A percentile compares a stretch with the other conserved stretches of the same genome.
Conservation (phyloP, 2,329 filamentous ascomycete genomes). For the Ilyonectria mors-panacis region DNA sequence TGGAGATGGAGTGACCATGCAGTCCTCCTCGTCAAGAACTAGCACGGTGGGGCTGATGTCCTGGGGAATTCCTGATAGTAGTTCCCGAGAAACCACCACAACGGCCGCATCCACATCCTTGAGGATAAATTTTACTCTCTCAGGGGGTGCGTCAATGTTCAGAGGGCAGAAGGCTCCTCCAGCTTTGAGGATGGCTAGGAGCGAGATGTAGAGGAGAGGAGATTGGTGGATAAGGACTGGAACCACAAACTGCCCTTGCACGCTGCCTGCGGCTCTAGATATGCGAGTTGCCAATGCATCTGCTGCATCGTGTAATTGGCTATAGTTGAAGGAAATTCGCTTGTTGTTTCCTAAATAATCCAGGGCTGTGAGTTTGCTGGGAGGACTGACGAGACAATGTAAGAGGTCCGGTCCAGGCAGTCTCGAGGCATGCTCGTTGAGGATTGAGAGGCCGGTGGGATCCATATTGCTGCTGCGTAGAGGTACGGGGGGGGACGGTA, state of each 20-base stretch:
- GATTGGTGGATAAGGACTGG: slow-evolving; percentile 86
- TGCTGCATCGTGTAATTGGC: slow-evolving; percentile 72
- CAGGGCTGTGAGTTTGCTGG: slow-evolving; percentile 49
- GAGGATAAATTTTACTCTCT: slow-evolving; percentile 85
- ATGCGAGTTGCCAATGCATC: slow-evolving; percentile 69
- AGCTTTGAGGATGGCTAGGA: slow-evolving; percentile 83
- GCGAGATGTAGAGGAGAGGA: slow-evolving; percentile 81
- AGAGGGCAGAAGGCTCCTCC: slow-evolving; percentile 91
- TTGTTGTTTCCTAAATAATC: slow-evolving; percentile 49
- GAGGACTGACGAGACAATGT: slow-evolving; percentile 72
- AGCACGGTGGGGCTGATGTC: slow-evolving; percentile 54
- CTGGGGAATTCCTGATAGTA: slow-evolving; percentile 58
- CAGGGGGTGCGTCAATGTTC: slow-evolving; percentile 81
- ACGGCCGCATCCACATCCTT: slow-evolving; percentile 80
- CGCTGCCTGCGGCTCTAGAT: slow-evolving; percentile 26
- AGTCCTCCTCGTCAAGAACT: slow-evolving; percentile 51
- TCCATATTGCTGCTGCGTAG: slow-evolving; percentile 45
- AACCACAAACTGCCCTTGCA: slow-evolving; percentile 66
- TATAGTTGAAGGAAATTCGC: slow-evolving; percentile 69
- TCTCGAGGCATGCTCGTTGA: slow-evolving; percentile 60
- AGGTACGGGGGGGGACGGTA: slow-evolving; percentile 16
- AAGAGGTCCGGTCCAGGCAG: slow-evolving; percentile 63
- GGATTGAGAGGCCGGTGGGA: slow-evolving; percentile 56
- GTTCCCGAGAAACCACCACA: slow-evolving; percentile 73
- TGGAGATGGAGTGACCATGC: slow-evolving; percentile 4